Base-by-base conservation (phyloP, 2,329 filamentous ascomycete genomes). In the Fusarium foetens region DNA sequence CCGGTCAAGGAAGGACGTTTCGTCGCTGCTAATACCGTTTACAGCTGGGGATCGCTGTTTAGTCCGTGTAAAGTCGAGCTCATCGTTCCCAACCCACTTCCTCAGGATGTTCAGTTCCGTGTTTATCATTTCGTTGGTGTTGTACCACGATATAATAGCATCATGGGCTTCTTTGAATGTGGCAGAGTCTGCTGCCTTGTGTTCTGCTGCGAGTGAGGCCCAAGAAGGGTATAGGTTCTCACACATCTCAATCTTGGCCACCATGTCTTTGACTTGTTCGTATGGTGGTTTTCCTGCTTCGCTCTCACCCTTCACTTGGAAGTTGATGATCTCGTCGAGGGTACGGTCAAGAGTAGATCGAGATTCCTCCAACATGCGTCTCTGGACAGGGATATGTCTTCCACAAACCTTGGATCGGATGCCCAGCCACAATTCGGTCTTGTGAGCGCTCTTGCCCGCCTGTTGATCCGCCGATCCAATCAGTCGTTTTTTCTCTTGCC, bases 41-140 rank as follows among this genome's bases (percentile, higher is more conserved):
- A 84, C 82, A 5, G 82, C 82, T 5, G 90, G 89, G 2, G 93
- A 92, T 66, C 89, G 89, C 58, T 90, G 87, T 72, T 92, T 92
- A 27, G 91, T 88, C 78, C 93, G 92, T 55, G 90, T 90, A 79
- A 98, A 99, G 81, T 98, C 94, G 42, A 99, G 88, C 78, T 97
- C 95, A 41, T 95, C 91, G 78, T 99, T 99, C 60, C 96, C 96
- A 31, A 99, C 96, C 96, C 96, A 99, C 71, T 92, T 94, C 81
- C 96, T 95, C 71, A 99, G 83, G 71, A 98, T 95, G 19, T 91
- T 91, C 66, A 99, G 88, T 81, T 99, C 94, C 5, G 94, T 97
- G 80, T 97, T 97, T 86, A 99, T 98, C 79, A 97, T 90, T 79
- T 95, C 91, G 36, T 95, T 98, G 57, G 95, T 98, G 82, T 98